phyloP scores from a whole-genome alignment of 2,329 filamentous ascomycete species.

The Anisogramma anomala region DNA sequence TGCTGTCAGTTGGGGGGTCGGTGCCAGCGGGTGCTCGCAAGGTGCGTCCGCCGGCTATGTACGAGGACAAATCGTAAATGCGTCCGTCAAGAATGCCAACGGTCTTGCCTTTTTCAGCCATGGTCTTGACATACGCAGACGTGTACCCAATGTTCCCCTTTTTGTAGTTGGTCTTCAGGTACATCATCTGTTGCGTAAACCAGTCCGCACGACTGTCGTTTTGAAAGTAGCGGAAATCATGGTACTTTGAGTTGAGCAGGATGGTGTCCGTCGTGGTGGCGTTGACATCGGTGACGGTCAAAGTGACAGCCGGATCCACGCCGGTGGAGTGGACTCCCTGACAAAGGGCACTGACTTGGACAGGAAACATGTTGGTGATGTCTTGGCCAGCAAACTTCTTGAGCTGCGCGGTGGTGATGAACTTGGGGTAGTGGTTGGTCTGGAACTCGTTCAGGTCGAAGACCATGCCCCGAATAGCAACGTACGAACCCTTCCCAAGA shows the following conservation, averaged over 20 bases:
- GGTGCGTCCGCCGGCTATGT: slow-evolving; percentile 62
- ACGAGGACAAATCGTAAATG: slow-evolving; percentile 84
- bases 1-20: slow-evolving; percentile 29
- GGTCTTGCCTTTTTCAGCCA: slow-evolving; percentile 49
- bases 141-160: slow-evolving; percentile 84
- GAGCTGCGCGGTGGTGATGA: slow-evolving; percentile 48
- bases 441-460: slow-evolving; percentile 70
- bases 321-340: slow-evolving; percentile 53
- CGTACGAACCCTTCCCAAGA: slow-evolving; percentile 49
- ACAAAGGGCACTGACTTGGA: slow-evolving; percentile 89
- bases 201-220: slow-evolving; percentile 79
- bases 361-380: slow-evolving; percentile 77
- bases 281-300: slow-evolving; percentile 75
- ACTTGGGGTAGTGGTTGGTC: slow-evolving; percentile 63
- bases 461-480: slow-evolving; percentile 79
- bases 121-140: slow-evolving; percentile 58
- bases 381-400: slow-evolving; percentile 78
- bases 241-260: slow-evolving; percentile 69
- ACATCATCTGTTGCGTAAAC: slow-evolving; percentile 81
- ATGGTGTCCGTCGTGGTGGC: slow-evolving; percentile 51
- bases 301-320: slow-evolving; percentile 59
- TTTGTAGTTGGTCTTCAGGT: slow-evolving; percentile 65
- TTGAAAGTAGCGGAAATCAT: slow-evolving; percentile 81
- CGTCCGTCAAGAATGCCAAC: slow-evolving; percentile 69
- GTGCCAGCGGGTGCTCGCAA: slow-evolving; percentile 46